Conservation (phyloP, 1,284 basidiomycete species). For the Entoloma clypeatum region DNA sequence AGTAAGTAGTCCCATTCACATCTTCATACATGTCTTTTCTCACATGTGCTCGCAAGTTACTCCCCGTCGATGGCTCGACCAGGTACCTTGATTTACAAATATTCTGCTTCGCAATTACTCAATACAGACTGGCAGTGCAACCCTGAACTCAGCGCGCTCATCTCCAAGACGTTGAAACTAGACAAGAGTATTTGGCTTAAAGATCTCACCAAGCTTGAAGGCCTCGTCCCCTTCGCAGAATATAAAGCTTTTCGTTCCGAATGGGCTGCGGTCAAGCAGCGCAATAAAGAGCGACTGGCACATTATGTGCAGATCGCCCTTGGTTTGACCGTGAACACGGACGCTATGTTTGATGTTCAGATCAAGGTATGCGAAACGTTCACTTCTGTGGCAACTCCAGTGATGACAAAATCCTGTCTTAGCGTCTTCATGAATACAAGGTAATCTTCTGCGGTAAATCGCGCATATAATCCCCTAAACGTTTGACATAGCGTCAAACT, state of each 20-base stretch:
- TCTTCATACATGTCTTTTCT: conserved; percentile 7
- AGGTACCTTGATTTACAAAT: conserved; percentile 32
- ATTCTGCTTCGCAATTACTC: background rate
- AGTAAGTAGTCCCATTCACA: conserved; percentile 43
- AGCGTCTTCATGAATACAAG: conserved; percentile 88
- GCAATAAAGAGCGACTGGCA: conserved; percentile 83
- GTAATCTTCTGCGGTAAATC: conserved; percentile 26
- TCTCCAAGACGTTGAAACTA: conserved; percentile 74
- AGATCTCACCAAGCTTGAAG: conserved; percentile 69
- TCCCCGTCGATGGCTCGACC: conserved; percentile 86
- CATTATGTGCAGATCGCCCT: conserved; percentile 73
- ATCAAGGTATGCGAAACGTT: conserved; percentile 85
- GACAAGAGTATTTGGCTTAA: conserved; percentile 79
- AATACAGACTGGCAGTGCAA: conserved; percentile 61
- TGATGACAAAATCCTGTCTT: too few species aligned
- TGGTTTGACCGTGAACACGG: conserved; percentile 71
- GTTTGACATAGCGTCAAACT: conserved; percentile 62
- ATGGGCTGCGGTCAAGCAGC: conserved; percentile 82
- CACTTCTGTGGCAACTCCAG: too few species aligned
- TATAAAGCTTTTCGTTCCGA: conserved; percentile 70
- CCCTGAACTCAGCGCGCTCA: conserved; percentile 77
- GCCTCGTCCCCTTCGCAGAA: conserved; percentile 63
- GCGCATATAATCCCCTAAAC: conserved; percentile 4
- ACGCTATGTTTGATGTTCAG: conserved; percentile 89
- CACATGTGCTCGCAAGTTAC: conserved; percentile 62